Base-by-base conservation (phyloP, 2,329 filamentous ascomycete genomes). In the Nemania sp. region DNA sequence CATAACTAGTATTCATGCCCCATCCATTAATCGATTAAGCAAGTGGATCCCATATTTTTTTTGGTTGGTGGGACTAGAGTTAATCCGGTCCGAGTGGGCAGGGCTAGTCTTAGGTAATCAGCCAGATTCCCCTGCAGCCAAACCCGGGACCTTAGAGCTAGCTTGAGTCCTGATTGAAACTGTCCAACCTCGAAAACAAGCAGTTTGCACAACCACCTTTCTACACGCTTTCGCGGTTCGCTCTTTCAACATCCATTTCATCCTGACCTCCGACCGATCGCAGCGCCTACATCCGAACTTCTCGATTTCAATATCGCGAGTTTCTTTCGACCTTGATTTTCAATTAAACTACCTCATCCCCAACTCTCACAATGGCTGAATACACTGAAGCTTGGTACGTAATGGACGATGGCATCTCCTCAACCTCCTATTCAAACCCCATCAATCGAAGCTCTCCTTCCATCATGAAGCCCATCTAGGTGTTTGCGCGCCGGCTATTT, bases 351-450 rank as follows among this genome's bases (percentile, higher is more conserved):
- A 66, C 55, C 60, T 66, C 60, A 62, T 54, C 57, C 62, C 57
- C 59, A 45, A 64, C 66, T 68, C 55, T 69, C 73, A 74, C 69
- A 69, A 77, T 77, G 77, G 58, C 75, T 70, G 70, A 70, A 43
- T 77, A 68, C 73, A 71, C 76, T 64, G 77, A 79, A 73, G 76
- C 75, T 72, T 79, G 77, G 77, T 79, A 78, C 74, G 77, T 79
- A 77, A 76, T 77, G 67, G 26, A 64, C 62, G 65, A 58, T 54
- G 66, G 62, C 72, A 64, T 65, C 67, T 70, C 72, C 72, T 70
- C 62, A 62, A 58, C 45, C 60, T 68, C 64, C 57, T 72, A 62
- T 57, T 61, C 65, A 43, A 43, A 20, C 32, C 35, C 67, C 71
- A 76, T 76, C 72, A 74, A 49, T 52, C 29, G 61, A 62, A 72